Percentiles rank a stretch among this genome's conserved stretches.
phyloP scores from a whole-genome alignment of 208 protist genomes.

The Leishmania tarentolae region DNA sequence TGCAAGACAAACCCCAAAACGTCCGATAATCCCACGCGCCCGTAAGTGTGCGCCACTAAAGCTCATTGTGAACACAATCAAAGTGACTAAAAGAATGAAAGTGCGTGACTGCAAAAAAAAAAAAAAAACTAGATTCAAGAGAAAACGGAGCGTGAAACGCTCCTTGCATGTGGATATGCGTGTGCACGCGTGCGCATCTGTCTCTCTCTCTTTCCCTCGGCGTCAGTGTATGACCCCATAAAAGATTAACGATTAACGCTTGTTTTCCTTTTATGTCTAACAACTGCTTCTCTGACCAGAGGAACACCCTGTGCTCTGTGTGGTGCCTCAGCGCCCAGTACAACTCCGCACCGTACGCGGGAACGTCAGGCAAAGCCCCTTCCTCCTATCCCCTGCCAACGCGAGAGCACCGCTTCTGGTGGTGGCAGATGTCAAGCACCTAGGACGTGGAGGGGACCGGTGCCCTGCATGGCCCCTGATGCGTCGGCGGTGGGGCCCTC shows the following conservation, averaged over 20 bases:
- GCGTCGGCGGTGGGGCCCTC: neutral
- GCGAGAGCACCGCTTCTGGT: neutral
- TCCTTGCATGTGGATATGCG: neutral
- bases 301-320: neutral
- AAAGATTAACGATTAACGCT: neutral
- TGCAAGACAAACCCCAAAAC: neutral
- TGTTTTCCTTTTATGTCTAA: neutral
- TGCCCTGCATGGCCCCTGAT: neutral
- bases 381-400: neutral
- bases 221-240: no score
- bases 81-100: neutral
- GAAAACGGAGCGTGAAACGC: neutral
- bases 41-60: neutral
- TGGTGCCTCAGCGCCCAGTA: neutral
- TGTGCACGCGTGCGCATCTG: neutral
- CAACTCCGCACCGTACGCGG: no score
- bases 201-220: neutral
- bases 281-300: neutral
- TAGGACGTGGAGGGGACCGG: neutral
- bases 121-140: neutral
- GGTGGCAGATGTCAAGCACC: neutral
- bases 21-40: neutral
- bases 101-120: neutral
- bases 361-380: neutral
- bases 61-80: neutral